A percentile compares a stretch with the other conserved stretches of the same genome.
These are phyloP conservation scores for Scedosporium boydii DNA, from an alignment of 2,329 filamentous ascomycete genomes.

Conservation along the genomic window DNA sequence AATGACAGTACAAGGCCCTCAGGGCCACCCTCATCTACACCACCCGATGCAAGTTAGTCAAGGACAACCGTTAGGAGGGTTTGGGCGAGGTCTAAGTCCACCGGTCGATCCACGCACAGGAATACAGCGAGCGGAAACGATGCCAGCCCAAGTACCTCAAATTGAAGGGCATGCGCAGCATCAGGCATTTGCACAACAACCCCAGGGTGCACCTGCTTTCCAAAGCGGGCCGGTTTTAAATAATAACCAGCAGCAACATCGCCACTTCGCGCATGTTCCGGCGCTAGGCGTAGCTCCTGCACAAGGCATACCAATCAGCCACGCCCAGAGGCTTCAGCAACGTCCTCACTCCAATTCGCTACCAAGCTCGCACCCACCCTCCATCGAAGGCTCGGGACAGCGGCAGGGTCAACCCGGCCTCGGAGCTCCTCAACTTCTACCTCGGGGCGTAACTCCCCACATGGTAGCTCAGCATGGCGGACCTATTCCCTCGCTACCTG, in stretches of 20 bases:
- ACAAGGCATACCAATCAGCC: background rate
- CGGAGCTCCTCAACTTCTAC: no score
- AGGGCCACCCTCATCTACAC: background rate
- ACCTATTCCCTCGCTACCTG: background rate
- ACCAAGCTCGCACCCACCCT: background rate
- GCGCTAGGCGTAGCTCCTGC: background rate
- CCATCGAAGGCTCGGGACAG: background rate
- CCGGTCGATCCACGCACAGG: background rate
- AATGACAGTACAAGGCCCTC: background rate
- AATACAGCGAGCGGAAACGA: background rate
- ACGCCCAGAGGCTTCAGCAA: background rate
- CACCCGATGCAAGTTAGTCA: background rate
- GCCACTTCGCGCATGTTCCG: background rate
- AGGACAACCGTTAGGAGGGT: background rate
- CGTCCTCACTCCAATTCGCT: slow-evolving; percentile 4
- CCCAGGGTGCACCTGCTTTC: background rate
- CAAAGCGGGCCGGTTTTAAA: background rate
- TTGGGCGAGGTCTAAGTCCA: background rate
- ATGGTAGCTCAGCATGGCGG: background rate
- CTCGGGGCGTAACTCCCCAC: background rate
- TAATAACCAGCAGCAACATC: background rate
- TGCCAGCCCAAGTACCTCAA: background rate
- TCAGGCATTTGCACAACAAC: background rate
- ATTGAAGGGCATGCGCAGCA: background rate
- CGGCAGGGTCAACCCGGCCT: background rate